Percentiles rank a stretch among this genome's conserved stretches.
phyloP scores from a whole-genome alignment of 2,329 filamentous ascomycete species.

The Dothideomycetidae sp. region DNA sequence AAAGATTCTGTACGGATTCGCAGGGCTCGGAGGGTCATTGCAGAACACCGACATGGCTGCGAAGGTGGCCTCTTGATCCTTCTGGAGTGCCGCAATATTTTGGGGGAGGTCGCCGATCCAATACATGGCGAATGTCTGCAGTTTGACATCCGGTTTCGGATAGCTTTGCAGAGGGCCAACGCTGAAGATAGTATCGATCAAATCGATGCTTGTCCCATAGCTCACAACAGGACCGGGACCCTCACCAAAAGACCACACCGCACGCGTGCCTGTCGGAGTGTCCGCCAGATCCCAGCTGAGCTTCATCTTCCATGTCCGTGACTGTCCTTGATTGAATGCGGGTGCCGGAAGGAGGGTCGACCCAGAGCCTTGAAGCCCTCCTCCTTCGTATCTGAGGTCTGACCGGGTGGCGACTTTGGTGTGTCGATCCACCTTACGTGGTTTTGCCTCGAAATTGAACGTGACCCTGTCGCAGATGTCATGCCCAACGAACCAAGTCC shows the following conservation, averaged over 20 bases:
- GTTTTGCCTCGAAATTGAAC: constrained; percentile 20
- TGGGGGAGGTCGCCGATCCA: not conserved
- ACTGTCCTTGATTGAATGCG: not conserved
- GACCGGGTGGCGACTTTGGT: not conserved
- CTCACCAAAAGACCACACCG: not conserved
- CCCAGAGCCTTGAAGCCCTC: not conserved
- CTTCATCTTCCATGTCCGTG: not conserved
- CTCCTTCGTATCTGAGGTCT: not conserved
- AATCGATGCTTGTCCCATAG: not conserved
- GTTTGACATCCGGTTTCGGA: not conserved
- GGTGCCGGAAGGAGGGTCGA: not conserved
- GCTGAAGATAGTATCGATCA: not conserved
- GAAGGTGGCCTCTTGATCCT: not conserved
- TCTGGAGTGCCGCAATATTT: not conserved
- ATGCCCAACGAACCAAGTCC: not conserved
- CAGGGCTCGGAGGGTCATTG: not conserved
- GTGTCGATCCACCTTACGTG: not conserved
- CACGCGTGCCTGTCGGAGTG: not conserved
- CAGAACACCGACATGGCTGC: not conserved
- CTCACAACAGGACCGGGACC: not conserved
- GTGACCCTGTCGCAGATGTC: not conserved
- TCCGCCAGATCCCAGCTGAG: not conserved
- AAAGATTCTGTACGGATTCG: not conserved
- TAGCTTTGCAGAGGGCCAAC: not conserved
- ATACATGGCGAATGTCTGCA: not conserved